phyloP scores from a whole-genome alignment of 805 yeast genomes.

The Ogataea pilisensis region DNA sequence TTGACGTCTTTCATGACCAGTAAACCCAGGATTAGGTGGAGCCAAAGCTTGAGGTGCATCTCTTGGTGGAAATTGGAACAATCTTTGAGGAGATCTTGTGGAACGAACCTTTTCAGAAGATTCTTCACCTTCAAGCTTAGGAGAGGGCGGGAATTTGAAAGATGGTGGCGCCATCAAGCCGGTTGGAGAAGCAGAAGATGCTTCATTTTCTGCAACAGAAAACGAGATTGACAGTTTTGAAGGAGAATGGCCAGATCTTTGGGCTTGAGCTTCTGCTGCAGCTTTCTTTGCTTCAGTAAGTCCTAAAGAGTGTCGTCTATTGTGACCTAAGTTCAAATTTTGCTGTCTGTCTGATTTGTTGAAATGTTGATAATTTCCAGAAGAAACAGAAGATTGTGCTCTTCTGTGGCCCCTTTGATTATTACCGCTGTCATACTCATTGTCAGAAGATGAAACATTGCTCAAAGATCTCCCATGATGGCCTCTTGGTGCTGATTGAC shows the following conservation, averaged over 20 bases:
- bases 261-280: slow-evolving; percentile 88
- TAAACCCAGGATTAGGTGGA: slow-evolving; percentile 53
- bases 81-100: slow-evolving; percentile 40
- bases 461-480: slow-evolving; percentile 31
- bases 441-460: slow-evolving; percentile 15
- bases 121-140: slow-evolving; percentile 13
- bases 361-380: slow-evolving; percentile 19
- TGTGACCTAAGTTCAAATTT: slow-evolving; percentile 56
- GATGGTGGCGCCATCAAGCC: slow-evolving; percentile 27
- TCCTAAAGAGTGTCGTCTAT: slow-evolving; percentile 88
- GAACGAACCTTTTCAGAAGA: slow-evolving; percentile 8
- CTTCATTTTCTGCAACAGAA: slow-evolving; percentile 5
- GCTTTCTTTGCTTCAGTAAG: slow-evolving; percentile 91
- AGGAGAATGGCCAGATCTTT: slow-evolving; percentile 43
- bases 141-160: slow-evolving; percentile 55
- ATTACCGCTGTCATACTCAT: slow-evolving; percentile 3
- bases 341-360: slow-evolving; percentile 25
- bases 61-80: slow-evolving; percentile 65
- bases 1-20: slow-evolving; percentile 40
- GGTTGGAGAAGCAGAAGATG: slow-evolving; percentile 8
- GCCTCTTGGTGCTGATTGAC: slow-evolving; percentile 28
- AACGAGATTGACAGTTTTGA: slow-evolving; percentile 23
- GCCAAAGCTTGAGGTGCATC: slow-evolving; percentile 31
- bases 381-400: slow-evolving; percentile 37
- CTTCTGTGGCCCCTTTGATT: slow-evolving; percentile 39